A percentile compares a stretch with the other conserved stretches of the same genome.
Conservation (phyloP, 2,329 filamentous ascomycete species). For the Stemphylium beticola region DNA sequence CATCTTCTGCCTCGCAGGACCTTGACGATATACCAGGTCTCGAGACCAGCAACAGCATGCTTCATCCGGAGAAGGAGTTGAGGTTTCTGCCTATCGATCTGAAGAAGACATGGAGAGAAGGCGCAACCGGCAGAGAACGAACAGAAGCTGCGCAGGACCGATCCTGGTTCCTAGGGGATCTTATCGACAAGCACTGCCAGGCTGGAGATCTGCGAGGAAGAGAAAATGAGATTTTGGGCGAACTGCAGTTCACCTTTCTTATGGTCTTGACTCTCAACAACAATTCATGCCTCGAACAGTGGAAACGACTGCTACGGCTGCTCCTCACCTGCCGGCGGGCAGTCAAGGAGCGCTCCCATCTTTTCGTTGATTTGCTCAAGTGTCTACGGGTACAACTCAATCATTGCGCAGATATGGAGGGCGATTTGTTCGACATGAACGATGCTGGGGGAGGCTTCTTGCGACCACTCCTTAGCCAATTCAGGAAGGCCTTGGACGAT, state of each 20-base stretch:
- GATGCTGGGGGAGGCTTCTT: conserved; percentile 61
- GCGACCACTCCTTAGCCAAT: conserved; percentile 58
- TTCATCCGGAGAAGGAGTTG: conserved; percentile 52
- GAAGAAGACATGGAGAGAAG: conserved; percentile 66
- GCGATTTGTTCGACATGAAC: conserved; percentile 65
- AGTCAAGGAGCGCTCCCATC: conserved; percentile 54
- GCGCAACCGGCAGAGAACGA: conserved; percentile 66
- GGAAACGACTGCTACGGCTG: conserved; percentile 65
- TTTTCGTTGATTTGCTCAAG: conserved; percentile 60
- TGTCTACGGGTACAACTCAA: conserved; percentile 60
- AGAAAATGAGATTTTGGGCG: conserved; percentile 57
- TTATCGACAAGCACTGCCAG: conserved; percentile 55
- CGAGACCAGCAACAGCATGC: conserved; percentile 36
- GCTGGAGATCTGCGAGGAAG: conserved; percentile 30
- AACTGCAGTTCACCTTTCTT: conserved; percentile 67
- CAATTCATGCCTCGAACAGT: conserved; percentile 70
- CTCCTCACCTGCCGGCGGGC: conserved; percentile 64
- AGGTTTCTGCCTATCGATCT: conserved; percentile 65
- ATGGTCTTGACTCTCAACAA: conserved; percentile 70
- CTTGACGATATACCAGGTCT: conserved; percentile 66
- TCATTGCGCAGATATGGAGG: conserved; percentile 65
- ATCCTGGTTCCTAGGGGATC: conserved; percentile 64
- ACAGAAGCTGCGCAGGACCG: conserved; percentile 68
- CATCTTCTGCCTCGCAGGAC: conserved; percentile 62
- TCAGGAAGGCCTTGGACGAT: conserved; percentile 59